Conservation (phyloP, 1,139 yeast genomes). For the Yamadazyma pseudoaaseri region DNA sequence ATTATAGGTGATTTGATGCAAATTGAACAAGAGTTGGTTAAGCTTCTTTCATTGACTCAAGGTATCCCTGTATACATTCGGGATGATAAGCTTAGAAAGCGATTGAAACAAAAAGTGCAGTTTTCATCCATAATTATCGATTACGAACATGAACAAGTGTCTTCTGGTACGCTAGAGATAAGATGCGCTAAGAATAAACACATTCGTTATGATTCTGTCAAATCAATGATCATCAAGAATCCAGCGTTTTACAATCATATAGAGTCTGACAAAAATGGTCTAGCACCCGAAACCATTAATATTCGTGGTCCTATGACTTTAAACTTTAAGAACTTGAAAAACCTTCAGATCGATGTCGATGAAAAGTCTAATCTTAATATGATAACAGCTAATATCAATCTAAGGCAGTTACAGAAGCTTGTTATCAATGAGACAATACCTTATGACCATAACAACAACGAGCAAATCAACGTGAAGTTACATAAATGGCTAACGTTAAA, state of each 20-base stretch:
- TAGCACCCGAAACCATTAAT: constrained; percentile 9
- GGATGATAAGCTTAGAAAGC: constrained; percentile 6
- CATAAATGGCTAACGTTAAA: constrained; percentile 9
- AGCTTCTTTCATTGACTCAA: constrained; percentile 2
- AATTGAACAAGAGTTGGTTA: constrained; percentile 20
- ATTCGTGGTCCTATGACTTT: constrained; percentile 5
- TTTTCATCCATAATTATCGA: constrained; percentile 12
- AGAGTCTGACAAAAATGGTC: neutral
- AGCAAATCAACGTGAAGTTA: constrained; percentile 11
- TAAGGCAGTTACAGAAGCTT: constrained; percentile 9
- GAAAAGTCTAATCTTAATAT: constrained; percentile 2
- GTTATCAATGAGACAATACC: constrained; percentile 7
- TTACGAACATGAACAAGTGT: constrained; percentile 3
- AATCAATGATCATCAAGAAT: constrained; percentile 3
- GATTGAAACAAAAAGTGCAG: constrained; percentile 5
- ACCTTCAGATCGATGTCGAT: constrained; percentile 8
- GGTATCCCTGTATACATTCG: constrained; percentile 10
- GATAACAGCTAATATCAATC: constrained; percentile 4
- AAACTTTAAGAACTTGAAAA: constrained; percentile 5
- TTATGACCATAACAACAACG: constrained; percentile 11
- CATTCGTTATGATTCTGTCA: constrained; percentile 1
- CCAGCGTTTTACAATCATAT: constrained; percentile 7
- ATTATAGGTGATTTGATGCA: constrained; percentile 27
- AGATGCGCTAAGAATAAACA: constrained; percentile 3
- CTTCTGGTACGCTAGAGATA: constrained; percentile 12